Conservation (phyloP, 2,329 filamentous ascomycete genomes). For the Xylariaceae sp. region DNA sequence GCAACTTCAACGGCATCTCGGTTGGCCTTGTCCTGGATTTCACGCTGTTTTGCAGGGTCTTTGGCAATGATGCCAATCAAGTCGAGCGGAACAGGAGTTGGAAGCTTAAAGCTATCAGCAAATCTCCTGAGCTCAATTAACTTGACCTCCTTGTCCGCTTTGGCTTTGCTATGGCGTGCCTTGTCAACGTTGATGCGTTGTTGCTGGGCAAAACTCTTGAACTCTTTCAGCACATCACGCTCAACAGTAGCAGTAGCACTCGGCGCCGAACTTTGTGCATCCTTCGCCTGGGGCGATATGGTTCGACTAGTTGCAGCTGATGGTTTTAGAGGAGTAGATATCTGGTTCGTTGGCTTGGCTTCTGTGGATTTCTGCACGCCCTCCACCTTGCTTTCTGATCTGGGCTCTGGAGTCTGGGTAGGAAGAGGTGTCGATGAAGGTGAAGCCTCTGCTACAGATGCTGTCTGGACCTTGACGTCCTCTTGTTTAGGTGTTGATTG, state of each 20-base stretch:
- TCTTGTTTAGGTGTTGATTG: constrained; percentile 47
- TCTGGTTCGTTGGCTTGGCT: constrained; percentile 35
- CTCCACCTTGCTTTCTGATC: constrained; percentile 44
- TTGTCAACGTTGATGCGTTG: constrained; percentile 64
- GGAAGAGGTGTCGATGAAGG: constrained; percentile 19
- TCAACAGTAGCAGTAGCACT: constrained; percentile 68
- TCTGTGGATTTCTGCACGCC: constrained; percentile 37
- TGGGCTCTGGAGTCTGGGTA: constrained; percentile 44
- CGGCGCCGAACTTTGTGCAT: constrained; percentile 49
- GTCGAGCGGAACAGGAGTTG: constrained; percentile 89
- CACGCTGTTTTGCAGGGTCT: constrained; percentile 90
- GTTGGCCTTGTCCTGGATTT: constrained; percentile 88
- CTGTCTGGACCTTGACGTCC: constrained; percentile 41
- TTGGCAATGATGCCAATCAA: constrained; percentile 95
- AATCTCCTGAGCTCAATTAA: constrained; percentile 96
- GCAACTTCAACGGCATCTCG: constrained; percentile 73
- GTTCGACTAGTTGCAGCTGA: constrained; percentile 51
- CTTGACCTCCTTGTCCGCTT: constrained; percentile 86
- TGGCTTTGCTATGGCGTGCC: constrained; percentile 62
- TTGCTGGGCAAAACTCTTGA: constrained; percentile 68
- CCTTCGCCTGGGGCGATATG: constrained; percentile 49
- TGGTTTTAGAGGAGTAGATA: constrained; percentile 39
- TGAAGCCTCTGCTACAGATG: constrained; percentile 36
- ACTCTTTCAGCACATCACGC: constrained; percentile 65
- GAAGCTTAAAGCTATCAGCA: constrained; percentile 90